A percentile compares a stretch with the other conserved stretches of the same genome.
These are phyloP conservation scores for Colletotrichum sublineola DNA, from an alignment of 2,329 filamentous ascomycete species.

Conservation along the genomic window DNA sequence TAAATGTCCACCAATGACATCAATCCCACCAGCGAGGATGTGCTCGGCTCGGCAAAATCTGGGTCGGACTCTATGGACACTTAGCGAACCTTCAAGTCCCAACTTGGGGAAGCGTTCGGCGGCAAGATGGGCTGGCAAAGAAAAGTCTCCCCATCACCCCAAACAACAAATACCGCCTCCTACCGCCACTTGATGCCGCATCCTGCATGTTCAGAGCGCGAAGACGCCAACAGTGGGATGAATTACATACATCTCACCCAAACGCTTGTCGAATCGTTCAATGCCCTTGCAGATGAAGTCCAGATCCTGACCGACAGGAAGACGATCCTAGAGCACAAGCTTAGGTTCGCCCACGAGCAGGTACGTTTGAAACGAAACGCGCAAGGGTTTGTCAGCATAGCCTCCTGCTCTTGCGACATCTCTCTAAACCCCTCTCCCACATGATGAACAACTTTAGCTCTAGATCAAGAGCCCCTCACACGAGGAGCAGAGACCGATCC, in stretches of 20 bases:
- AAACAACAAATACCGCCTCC: constrained; percentile 31
- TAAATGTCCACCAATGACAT: constrained; percentile 37
- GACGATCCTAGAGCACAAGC: constrained; percentile 75
- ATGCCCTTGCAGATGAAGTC: constrained; percentile 74
- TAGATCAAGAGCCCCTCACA: constrained; percentile 80
- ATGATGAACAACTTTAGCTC: constrained; percentile 76
- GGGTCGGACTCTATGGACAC: constrained; percentile 36
- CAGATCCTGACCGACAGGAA: constrained; percentile 74
- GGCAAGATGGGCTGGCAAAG: constrained; percentile 38
- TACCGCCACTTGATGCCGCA: constrained; percentile 37
- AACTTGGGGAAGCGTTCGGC: constrained; percentile 34
- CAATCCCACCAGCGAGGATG: constrained; percentile 21
- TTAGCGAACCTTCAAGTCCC: constrained; percentile 20
- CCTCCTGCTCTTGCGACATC: constrained; percentile 26
- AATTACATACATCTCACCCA: constrained; percentile 61
- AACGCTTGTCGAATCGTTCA: constrained; percentile 74
- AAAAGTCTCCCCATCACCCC: constrained; percentile 38
- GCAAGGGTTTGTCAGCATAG: constrained; percentile 40
- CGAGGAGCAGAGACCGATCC: constrained; percentile 73
- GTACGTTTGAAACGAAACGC: constrained; percentile 57
- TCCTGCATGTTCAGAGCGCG: constrained; percentile 39
- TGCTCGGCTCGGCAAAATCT: constrained; percentile 41
- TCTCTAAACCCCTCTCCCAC: constrained; percentile 34
- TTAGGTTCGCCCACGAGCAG: constrained; percentile 76
- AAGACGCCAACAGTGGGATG: constrained; percentile 53